Evolutionary conservation across 225 moss, liverwort and hornwort genomes (phyloP).

Genomic region (Polytrichum commune): DNA sequence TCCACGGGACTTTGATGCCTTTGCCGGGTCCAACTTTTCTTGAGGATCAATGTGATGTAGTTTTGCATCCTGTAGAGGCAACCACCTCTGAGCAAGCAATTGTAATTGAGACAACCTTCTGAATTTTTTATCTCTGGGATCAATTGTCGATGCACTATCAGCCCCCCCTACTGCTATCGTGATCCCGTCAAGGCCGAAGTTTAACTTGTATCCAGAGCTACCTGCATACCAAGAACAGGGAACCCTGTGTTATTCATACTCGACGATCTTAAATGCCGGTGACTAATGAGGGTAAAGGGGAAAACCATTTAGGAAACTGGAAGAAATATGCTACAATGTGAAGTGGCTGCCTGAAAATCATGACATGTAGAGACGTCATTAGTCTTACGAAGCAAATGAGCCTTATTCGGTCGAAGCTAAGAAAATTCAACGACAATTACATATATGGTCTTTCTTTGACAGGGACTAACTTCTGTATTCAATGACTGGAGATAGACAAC

Average conservation of each 20-base stretch:
- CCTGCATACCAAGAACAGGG: background rate
- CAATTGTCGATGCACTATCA: background rate
- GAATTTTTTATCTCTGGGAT: background rate
- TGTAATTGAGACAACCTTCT: constrained; percentile 4
- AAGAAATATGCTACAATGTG: background rate
- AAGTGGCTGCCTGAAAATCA: background rate
- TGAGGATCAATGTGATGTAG: background rate
- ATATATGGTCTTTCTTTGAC: background rate
- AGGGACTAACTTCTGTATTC: background rate
- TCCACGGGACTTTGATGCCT: background rate
- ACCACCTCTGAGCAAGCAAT: constrained; percentile 1
- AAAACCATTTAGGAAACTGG: background rate
- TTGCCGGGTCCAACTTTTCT: background rate
- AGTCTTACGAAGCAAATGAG: background rate
- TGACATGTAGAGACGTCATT: background rate
- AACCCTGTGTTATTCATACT: background rate
- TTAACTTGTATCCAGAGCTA: background rate
- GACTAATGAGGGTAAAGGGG: background rate
- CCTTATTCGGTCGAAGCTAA: background rate
- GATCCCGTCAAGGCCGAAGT: background rate
- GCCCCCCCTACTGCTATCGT: background rate
- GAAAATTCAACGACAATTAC: background rate
- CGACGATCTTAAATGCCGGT: background rate
- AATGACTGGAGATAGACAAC: no score
- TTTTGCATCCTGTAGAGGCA: background rate